Base-by-base conservation (phyloP, 331 rosid species). In the Rosa hybrid region DNA sequence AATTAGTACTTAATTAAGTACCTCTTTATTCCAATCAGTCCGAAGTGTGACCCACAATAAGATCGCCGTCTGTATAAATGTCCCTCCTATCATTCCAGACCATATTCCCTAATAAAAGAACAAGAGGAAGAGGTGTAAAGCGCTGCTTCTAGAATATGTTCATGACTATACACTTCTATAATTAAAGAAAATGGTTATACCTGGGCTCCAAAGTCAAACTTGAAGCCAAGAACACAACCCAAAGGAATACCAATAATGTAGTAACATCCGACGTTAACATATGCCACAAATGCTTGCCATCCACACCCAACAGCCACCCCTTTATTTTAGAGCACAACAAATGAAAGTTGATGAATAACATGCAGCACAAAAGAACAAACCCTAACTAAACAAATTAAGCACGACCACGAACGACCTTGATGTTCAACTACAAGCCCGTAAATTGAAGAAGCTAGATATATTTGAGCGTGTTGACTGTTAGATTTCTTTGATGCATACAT, bases 251-350 rank as follows among this genome's bases (percentile, higher is more conserved):
- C 97, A 46, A 92, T 30, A 0, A 77, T 30, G 71, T 92, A 92
- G 41, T 92, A 92, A 50, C 92, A 90, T 5, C 91, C 96, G 71
- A 92, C 86, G 38, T 90, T 92, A 1, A 92, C 87, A 75, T 89
- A 90, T 8, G 97, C 97, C 17, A 90, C 95, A 34, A 87, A 75
- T 23, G 91, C 83, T 84, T 92, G 96, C 97, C 97, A 92, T 71
- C 97, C 97, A 12, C 94, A 92, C 51, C 97, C 94, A 25, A 92
- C 92, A 2, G 97, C 92, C 34, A 90, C 97, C 3, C 97, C 97
- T 92, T 20, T 72, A 27, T 1, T 76, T 44, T 16, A 42, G 3
- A 0, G 2, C 39, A 54, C 20, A 65, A 1, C 39, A 62, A 10
- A 34, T 34, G 27, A 39, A 68, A 17, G 0, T 60, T 13, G 1